phyloP scores from a whole-genome alignment of 208 protist genomes.

The Acanthamoeba comandoni region DNA sequence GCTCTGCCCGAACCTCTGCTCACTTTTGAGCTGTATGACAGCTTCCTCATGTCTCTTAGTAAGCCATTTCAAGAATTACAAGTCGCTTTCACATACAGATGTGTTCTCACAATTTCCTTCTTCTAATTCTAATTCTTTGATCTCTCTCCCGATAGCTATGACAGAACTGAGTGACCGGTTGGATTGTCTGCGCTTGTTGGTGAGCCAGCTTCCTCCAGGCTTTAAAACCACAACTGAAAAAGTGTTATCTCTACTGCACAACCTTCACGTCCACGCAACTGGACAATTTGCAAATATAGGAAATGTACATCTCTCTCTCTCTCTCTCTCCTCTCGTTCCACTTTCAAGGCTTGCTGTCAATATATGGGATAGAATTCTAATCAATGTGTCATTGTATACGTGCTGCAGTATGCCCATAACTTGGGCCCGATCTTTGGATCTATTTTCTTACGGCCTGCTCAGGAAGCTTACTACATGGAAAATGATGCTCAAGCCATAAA shows the following conservation, averaged over 20 bases:
- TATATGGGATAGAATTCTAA: not conserved
- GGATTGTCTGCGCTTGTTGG: conserved; percentile 1
- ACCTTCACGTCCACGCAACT: conserved; percentile 42
- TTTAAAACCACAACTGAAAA: conserved; percentile 39
- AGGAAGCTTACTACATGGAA: not conserved
- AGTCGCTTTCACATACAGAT: not conserved
- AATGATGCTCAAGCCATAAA: not conserved
- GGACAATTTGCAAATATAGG: conserved; percentile 34
- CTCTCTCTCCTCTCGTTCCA: not conserved
- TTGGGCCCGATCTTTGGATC: conserved; percentile 52
- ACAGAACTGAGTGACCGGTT: conserved; percentile 38
- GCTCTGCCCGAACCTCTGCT: conserved; percentile 73
- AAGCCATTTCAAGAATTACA: not conserved
- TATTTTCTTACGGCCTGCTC: conserved; percentile 41
- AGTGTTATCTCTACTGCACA: conserved; percentile 11
- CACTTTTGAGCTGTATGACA: conserved; percentile 73
- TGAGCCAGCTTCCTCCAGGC: conserved; percentile 25
- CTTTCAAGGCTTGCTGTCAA: not conserved
- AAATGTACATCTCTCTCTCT: not conserved
- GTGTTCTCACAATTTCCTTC: not conserved
- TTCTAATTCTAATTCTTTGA: not conserved
- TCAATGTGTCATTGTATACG: not conserved
- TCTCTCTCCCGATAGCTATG: not conserved
- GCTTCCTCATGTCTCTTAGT: conserved; percentile 69
- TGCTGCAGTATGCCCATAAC: conserved; percentile 26